A percentile compares a stretch with the other conserved stretches of the same genome.
Conservation (phyloP, 2,329 filamentous ascomycete species). For the Xylaria sp. region DNA sequence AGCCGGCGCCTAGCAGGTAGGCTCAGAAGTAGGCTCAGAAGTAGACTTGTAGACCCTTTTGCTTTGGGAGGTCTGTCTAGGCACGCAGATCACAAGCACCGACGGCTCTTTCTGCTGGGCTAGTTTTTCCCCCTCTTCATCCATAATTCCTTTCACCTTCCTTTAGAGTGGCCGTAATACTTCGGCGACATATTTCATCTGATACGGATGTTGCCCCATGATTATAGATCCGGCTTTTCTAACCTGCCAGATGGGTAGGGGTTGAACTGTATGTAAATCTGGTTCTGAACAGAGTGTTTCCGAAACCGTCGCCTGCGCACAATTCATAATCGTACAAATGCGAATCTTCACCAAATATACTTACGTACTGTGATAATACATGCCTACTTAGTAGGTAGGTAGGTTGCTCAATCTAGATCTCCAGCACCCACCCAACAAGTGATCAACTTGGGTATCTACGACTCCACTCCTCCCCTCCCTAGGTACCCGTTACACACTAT, state of each 20-base stretch:
- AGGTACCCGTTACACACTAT: slow-evolving; percentile 20
- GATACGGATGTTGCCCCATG: slow-evolving; percentile 22
- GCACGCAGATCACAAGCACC: slow-evolving; percentile 19
- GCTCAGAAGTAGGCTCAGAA: too few species aligned
- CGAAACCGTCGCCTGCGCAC: background rate
- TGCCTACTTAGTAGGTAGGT: too few species aligned
- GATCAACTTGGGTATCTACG: slow-evolving; percentile 17
- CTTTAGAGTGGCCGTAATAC: too few species aligned
- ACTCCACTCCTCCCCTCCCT: slow-evolving; percentile 16
- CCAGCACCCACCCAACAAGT: slow-evolving; percentile 1
- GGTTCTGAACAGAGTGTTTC: background rate
- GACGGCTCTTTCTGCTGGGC: slow-evolving; percentile 2
- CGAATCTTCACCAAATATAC: background rate
- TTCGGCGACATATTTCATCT: background rate
- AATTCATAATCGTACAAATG: background rate
- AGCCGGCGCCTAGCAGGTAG: slow-evolving; percentile 37
- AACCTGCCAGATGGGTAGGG: background rate
- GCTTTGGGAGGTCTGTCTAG: too few species aligned
- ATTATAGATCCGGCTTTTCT: background rate
- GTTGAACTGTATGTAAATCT: background rate
- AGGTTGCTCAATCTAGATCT: slow-evolving; percentile 3
- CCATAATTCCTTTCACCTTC: too few species aligned
- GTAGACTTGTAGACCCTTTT: too few species aligned
- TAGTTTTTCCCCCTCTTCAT: too few species aligned
- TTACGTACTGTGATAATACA: too few species aligned